Base-by-base conservation (phyloP, 2,329 filamentous ascomycete species). In the Xylariaceae sp. region DNA sequence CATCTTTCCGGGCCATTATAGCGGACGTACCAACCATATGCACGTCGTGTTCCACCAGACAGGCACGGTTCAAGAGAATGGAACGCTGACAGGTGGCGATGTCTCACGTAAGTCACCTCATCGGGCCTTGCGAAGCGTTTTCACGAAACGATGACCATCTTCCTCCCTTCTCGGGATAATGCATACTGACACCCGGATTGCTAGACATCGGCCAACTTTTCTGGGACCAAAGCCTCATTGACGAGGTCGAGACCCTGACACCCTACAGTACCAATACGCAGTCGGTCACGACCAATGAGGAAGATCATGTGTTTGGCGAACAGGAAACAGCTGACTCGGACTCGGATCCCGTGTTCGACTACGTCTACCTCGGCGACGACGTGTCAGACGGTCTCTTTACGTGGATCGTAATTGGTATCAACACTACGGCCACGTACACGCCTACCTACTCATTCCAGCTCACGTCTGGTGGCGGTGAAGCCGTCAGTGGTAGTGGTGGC, bases 1-100 rank as follows among this genome's bases (percentile, higher is more conserved):
- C 45, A 38, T 52, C n/a, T 52, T 52, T 45, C 48, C 49, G 5
- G 49, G 49, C 19, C 49, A 52, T 39, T 52, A 52, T 42, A 36
- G 35, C 31, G 39, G 36, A n/a, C 49, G 49, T 19, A 38, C 45
- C 15, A 44, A 27, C 31, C 49, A 52, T 45, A 48, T 48, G 27
- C 49, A 52, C 45, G 27, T 52, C 11, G 17, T 52, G n/a, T 33
- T 47, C 15, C 45, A 47, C 42, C 47, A 47, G 31, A 38, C 47
- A 12, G 49, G 45, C 11, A 52, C 49, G 15, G 38, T 48, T 2
- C 38, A 31, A 17, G 19, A 45, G 18, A 52, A 52, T 38, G 40
- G 45, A 42, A 52, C 49, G 10, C 39, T 48, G 12, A 14, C 33
- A 31, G 48, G 44, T 19, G 45, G 45, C 35, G 44, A 38, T 33